Base-by-base conservation (phyloP, 441 rosid genomes). In the Kokia cookei region DNA sequence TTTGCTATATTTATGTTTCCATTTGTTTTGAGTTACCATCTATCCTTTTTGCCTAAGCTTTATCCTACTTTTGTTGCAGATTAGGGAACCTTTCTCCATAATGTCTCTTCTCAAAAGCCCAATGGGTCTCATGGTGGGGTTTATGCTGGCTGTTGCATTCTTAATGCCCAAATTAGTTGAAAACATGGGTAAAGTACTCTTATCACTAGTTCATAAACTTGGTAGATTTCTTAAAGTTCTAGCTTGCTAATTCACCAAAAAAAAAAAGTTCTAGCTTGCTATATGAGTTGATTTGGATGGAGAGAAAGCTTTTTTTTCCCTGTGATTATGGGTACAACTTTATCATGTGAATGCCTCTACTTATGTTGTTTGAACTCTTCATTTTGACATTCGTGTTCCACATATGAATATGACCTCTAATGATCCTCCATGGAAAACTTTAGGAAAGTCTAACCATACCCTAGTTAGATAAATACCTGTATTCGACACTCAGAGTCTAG, bases 101-200 rank as follows among this genome's bases (percentile, higher is more conserved):
- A 86, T 93, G 97, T 82, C 96, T 54, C 43, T 96, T 65, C 84
- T 91, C 79, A 96, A 96, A 69, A 96, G 99, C 78, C 98, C 97
- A 58, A 96, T 96, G 98, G 99, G 97, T 79, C 90, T 96, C 62
- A 93, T 93, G 99, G 80, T 92, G 79, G 99, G 97, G 74, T 93
- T 96, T 80, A 96, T 96, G 99, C 78, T 96, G 79, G 80, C 92
- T 43, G 97, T 92, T 7, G 80, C 92, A 80, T 92, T 93, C 84
- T 65, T 96, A 37, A 93, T 93, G 99, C 99, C 99, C 66, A 93
- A 96, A 82, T 79, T 93, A 78, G 73, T 93, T 87, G 99, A 93
- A 81, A 93, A 88, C 87, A 93, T 96, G 83, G 99, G 97, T 95
- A 89, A 81, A 59, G 58, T 73, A 60, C 73, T 71, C 73, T 32